Conservation (phyloP, 2,329 filamentous ascomycete species). For the Venturia pyrina region DNA sequence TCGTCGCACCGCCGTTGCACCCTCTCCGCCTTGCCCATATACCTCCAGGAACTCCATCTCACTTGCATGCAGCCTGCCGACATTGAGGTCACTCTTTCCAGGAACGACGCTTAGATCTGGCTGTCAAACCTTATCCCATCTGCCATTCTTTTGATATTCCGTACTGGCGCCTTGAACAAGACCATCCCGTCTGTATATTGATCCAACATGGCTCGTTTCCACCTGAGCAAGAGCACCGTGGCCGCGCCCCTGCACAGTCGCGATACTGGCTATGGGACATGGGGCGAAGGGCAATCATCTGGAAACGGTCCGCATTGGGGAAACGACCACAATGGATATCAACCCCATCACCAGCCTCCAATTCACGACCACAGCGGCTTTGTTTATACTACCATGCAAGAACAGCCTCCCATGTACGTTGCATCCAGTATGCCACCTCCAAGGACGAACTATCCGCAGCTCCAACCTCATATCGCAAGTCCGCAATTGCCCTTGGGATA, state of each 20-base stretch:
- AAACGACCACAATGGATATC: conserved; percentile 20
- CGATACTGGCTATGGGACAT: conserved; percentile 21
- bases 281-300: conserved; percentile 23
- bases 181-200: not conserved
- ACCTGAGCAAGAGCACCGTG: conserved; percentile 27
- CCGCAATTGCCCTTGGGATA: conserved; percentile 32
- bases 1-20: conserved; percentile 10
- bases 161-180: conserved; percentile 7
- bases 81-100: conserved; percentile 9
- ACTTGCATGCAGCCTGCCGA: conserved; percentile 12
- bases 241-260: conserved; percentile 30
- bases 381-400: conserved; percentile 27
- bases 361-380: conserved; percentile 31
- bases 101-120: conserved; percentile 6
- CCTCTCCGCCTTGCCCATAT: not conserved
- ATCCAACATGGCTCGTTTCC: not conserved
- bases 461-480: conserved; percentile 30
- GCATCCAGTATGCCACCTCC: conserved; percentile 29
- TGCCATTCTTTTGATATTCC: not conserved
- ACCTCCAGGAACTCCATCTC: conserved; percentile 8
- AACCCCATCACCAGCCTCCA: conserved; percentile 28
- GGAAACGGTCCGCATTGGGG: conserved; percentile 20
- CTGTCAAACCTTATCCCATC: not conserved
- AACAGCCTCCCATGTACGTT: conserved; percentile 27
- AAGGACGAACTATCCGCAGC: conserved; percentile 28